Evolutionary conservation across 2,329 filamentous ascomycete genomes (phyloP).

Genomic region (Phoma sp.): DNA sequence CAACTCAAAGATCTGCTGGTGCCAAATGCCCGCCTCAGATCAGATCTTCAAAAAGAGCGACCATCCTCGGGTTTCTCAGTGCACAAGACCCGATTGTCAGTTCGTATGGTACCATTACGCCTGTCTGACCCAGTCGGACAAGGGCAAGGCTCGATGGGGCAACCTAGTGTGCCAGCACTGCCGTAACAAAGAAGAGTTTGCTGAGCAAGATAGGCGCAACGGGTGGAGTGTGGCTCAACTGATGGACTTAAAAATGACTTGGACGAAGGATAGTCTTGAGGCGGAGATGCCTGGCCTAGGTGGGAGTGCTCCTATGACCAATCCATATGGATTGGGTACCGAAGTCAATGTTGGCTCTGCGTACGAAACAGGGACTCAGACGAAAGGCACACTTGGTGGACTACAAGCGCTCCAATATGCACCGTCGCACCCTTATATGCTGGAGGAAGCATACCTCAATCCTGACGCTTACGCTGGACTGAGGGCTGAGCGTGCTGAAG

Average conservation of each 20-base stretch:
- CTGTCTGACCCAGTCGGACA: conserved; percentile 26
- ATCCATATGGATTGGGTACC: background rate
- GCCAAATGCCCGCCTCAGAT: conserved; percentile 19
- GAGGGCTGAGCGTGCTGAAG: background rate
- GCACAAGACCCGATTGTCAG: conserved; percentile 21
- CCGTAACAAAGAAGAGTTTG: conserved; percentile 13
- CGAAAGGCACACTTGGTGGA: background rate
- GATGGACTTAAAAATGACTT: background rate
- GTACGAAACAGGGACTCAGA: background rate
- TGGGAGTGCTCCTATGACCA: background rate
- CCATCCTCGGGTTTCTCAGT: conserved; percentile 23
- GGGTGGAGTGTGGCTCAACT: background rate
- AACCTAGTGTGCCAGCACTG: conserved; percentile 22
- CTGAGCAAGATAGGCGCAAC: background rate
- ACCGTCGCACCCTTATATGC: background rate
- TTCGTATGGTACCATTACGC: conserved; percentile 32
- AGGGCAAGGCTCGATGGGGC: conserved; percentile 17
- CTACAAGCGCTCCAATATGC: background rate
- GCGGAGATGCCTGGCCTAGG: background rate
- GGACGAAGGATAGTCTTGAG: background rate
- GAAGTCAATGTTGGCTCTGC: background rate
- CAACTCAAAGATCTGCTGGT: conserved; percentile 25
- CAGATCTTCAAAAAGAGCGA: conserved; percentile 2
- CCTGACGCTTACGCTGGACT: background rate
- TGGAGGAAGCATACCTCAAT: conserved; percentile 4